Evolutionary conservation across 139 green algal species (phyloP).

Genomic region (Chlamydomonas sp.): DNA sequence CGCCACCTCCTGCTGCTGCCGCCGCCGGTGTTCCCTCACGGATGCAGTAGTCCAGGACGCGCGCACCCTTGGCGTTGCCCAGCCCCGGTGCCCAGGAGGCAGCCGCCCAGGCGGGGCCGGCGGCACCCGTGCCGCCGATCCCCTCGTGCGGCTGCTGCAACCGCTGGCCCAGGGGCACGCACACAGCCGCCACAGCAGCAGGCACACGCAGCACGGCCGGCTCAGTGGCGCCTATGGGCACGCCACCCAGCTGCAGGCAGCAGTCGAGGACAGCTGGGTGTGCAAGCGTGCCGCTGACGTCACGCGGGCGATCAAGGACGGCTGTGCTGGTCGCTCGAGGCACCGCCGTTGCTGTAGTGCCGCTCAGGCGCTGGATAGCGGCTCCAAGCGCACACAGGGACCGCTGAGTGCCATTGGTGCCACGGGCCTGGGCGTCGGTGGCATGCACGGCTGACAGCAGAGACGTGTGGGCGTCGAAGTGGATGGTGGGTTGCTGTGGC

Average conservation of each 20-base stretch:
- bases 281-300: constrained; percentile 36
- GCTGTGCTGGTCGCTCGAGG: not conserved
- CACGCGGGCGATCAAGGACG: not conserved
- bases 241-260: constrained; percentile 67
- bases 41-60: too few species aligned
- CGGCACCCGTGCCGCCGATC: too few species aligned
- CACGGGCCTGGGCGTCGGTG: not conserved
- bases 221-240: constrained; percentile 6
- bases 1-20: too few species aligned
- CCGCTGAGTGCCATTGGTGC: too few species aligned
- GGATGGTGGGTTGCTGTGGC: not conserved
- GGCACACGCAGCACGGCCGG: constrained; percentile 36
- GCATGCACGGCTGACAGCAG: not conserved
- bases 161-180: not conserved
- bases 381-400: not conserved
- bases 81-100: too few species aligned
- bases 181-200: constrained; percentile 25
- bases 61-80: too few species aligned
- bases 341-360: not conserved
- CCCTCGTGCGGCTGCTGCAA: not conserved
- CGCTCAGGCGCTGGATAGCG: not conserved
- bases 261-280: constrained; percentile 67
- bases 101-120: not conserved
- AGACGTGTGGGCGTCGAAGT: not conserved
- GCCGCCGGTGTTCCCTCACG: too few species aligned